Evolutionary conservation across 1,284 basidiomycete species (phyloP).

Genomic region (Trichosporon sp.): DNA sequence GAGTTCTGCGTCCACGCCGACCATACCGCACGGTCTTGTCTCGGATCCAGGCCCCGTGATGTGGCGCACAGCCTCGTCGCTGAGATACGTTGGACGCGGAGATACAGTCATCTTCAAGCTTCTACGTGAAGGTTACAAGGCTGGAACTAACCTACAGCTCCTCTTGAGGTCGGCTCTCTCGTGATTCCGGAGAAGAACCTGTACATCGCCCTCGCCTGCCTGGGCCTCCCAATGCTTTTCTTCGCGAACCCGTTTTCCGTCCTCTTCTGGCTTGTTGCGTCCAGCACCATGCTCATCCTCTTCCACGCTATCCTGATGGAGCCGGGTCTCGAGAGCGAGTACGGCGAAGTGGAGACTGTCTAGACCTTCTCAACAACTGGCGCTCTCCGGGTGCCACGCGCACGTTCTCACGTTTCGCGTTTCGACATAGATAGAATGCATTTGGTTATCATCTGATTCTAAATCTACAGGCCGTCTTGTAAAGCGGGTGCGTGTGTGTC

Average conservation of each 20-base stretch:
- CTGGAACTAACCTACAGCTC: background rate
- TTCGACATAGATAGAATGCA: background rate
- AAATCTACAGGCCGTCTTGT: background rate
- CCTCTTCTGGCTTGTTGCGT: conserved; percentile 49
- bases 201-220: conserved; percentile 57
- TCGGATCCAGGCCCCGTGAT: background rate
- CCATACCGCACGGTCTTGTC: too few species aligned
- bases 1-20: conserved; percentile 49
- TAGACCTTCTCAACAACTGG: conserved; percentile 8
- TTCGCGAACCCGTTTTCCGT: conserved; percentile 46
- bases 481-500: background rate
- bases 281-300: conserved; percentile 48
- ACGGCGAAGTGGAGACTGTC: conserved; percentile 35
- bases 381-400: background rate
- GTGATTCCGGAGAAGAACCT: conserved; percentile 52
- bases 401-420: background rate
- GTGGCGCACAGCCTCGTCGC: background rate
- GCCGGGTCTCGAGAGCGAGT: conserved; percentile 51
- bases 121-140: too few species aligned
- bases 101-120: too few species aligned
- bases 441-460: background rate
- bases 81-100: too few species aligned
- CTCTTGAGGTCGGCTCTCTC: conserved; percentile 48
- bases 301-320: conserved; percentile 55
- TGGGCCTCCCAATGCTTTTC: conserved; percentile 48